Base-by-base conservation (phyloP, 345 rosid genomes). In the Reutealis trisperma region DNA sequence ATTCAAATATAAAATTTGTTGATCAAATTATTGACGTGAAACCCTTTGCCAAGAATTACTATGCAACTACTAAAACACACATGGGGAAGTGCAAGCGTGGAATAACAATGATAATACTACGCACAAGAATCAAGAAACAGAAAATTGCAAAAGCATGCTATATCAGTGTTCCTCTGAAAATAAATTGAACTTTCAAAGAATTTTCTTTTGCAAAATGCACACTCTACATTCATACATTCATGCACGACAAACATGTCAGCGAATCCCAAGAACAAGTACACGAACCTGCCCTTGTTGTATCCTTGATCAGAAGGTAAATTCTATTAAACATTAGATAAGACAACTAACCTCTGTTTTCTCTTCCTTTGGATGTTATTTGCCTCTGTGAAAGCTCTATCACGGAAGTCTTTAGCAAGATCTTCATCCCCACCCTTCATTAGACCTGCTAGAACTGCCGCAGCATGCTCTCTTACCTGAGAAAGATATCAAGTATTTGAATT, bases 401-500 rank as follows among this genome's bases (percentile, higher is more conserved):
- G 96, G 85, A 96, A 93, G 64, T 89, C 89, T 79, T 82, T 86
- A 32, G 96, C 94, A 81, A 96, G 87, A 81, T 86, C 87, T 84
- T 89, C 93, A 84, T 93, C 96, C 64, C 93, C 99, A 59, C 98
- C 98, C 85, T 96, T 96, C 96, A 92, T 87, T 77, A 96, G 82
- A 72, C 98, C 98, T 59, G 98, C 99, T 75, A 96, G 88, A 85
- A 96, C 98, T 52, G 97, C 93, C 37, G 98, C 98, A 42, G 98
- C 97, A 83, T 93, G 99, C 90, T 96, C 99, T 74, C 99, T 92
- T 77, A 96, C 96, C 99, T 96, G 83, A 61, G 5, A 61, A 81
- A 78, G 41, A 74, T 75, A 73, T 24, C 5, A 62, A 51, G 62
- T 71, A 68, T 58, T 66, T 49, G 19, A 52, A 65, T 25, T 67